Conservation (phyloP, 1,284 basidiomycete species). For the Porodaedalea pini region DNA sequence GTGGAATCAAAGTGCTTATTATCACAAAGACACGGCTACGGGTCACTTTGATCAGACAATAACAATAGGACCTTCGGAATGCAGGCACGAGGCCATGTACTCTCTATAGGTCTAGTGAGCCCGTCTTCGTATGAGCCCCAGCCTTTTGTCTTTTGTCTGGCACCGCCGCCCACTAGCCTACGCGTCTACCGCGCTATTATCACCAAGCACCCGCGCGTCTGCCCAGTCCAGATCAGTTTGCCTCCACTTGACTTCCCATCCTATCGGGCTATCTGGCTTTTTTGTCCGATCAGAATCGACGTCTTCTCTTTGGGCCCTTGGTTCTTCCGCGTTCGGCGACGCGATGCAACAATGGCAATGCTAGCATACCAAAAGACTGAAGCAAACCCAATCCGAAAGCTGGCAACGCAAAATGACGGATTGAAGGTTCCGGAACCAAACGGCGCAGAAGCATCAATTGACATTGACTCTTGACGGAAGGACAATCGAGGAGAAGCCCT, state of each 20-base stretch:
- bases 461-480: conserved; percentile 1
- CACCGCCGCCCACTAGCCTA: conserved; percentile 10
- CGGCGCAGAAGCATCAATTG: not conserved
- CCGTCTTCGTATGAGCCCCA: conserved; percentile 2
- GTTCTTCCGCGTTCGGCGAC: not conserved
- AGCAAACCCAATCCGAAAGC: not conserved
- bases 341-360: conserved; percentile 3
- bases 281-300: conserved; percentile 18
- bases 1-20: conserved; percentile 9
- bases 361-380: not conserved
- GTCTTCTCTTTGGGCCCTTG: not conserved
- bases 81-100: conserved; percentile 12
- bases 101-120: not conserved
- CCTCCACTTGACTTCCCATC: conserved; percentile 8
- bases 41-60: conserved; percentile 10
- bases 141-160: conserved; percentile 16
- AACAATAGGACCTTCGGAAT: conserved; percentile 15
- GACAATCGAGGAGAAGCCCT: conserved; percentile 8
- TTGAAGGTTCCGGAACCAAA: conserved; percentile 5
- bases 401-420: conserved; percentile 1
- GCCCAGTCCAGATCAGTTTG: not conserved
- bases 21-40: conserved; percentile 10
- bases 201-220: not conserved
- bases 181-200: conserved; percentile 13
- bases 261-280: conserved; percentile 7